phyloP scores from a whole-genome alignment of 768 basidiomycete species.

The Rhodosporidiobolus sp. region DNA sequence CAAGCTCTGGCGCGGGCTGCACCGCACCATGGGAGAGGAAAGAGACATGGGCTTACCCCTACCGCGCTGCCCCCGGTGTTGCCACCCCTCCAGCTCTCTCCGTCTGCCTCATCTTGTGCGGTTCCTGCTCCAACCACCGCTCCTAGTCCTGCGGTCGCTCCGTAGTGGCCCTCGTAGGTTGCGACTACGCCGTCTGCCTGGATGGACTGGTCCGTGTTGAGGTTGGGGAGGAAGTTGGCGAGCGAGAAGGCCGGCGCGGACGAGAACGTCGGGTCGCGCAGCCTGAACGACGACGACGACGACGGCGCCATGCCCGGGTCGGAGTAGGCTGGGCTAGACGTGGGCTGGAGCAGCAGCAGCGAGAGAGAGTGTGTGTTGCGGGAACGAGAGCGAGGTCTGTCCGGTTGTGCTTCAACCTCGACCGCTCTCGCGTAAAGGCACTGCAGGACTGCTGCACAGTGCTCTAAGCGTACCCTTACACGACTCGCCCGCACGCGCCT shows the following conservation, averaged over 20 bases:
- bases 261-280: constrained; percentile 46
- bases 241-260: constrained; percentile 50
- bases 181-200: neutral
- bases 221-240: neutral
- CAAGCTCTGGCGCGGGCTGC: accelerated
- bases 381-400: constrained; percentile 45
- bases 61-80: constrained; percentile 28
- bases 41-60: constrained; percentile 45
- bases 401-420: too few species aligned
- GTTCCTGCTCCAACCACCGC: neutral
- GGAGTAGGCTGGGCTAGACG: too few species aligned
- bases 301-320: too few species aligned
- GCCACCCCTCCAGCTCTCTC: constrained; percentile 44
- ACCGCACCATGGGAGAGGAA: neutral
- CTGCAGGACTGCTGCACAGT: too few species aligned
- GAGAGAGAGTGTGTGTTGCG: too few species aligned
- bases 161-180: neutral
- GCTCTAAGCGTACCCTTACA: too few species aligned
- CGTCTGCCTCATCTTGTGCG: constrained; percentile 3
- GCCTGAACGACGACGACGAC: too few species aligned
- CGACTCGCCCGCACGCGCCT: too few species aligned
- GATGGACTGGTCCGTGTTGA: neutral
- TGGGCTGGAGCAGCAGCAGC: too few species aligned
- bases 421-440: too few species aligned
- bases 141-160: neutral